Evolutionary conservation across 441 rosid genomes (phyloP).

Genomic region (Melastoma candidum): DNA sequence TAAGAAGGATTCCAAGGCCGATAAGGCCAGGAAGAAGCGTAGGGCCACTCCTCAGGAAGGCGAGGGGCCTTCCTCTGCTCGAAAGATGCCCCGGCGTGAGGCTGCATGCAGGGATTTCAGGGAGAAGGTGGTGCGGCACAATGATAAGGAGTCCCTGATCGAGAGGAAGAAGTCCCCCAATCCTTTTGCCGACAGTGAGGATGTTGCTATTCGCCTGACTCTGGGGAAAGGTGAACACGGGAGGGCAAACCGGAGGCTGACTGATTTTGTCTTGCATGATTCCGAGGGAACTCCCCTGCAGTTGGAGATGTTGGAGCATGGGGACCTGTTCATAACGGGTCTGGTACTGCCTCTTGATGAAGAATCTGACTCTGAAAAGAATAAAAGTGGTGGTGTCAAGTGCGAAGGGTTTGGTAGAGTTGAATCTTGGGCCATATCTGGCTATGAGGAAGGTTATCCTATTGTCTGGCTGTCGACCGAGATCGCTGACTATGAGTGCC

Average conservation of each 20-base stretch:
- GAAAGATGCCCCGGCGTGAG: conserved; percentile 48
- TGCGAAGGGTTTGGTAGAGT: conserved; percentile 58
- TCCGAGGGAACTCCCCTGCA: conserved; percentile 33
- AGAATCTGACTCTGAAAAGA: conserved; percentile 28
- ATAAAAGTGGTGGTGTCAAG: conserved; percentile 30
- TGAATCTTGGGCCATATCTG: conserved; percentile 70
- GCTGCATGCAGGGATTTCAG: conserved; percentile 53
- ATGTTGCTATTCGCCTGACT: conserved; percentile 22
- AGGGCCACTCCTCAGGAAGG: conserved; percentile 6
- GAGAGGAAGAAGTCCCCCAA: conserved; percentile 28
- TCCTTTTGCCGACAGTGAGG: conserved; percentile 21
- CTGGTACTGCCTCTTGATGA: conserved; percentile 48
- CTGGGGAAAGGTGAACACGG: conserved; percentile 20
- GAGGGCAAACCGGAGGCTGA: conserved; percentile 54
- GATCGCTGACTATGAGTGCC: conserved; percentile 60
- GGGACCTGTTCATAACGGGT: conserved; percentile 52
- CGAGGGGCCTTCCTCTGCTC: conserved; percentile 6
- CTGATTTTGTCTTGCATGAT: conserved; percentile 53
- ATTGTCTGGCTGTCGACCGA: conserved; percentile 71
- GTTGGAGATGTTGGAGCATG: conserved; percentile 66
- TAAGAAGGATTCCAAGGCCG: conserved; percentile 9
- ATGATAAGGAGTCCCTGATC: conserved; percentile 28
- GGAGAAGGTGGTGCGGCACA: conserved; percentile 30
- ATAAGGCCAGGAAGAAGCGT: conserved; percentile 15
- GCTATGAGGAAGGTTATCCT: conserved; percentile 70